Evolutionary conservation across 306 rosid genomes (phyloP).

Genomic region (Cicer cuneatum): DNA sequence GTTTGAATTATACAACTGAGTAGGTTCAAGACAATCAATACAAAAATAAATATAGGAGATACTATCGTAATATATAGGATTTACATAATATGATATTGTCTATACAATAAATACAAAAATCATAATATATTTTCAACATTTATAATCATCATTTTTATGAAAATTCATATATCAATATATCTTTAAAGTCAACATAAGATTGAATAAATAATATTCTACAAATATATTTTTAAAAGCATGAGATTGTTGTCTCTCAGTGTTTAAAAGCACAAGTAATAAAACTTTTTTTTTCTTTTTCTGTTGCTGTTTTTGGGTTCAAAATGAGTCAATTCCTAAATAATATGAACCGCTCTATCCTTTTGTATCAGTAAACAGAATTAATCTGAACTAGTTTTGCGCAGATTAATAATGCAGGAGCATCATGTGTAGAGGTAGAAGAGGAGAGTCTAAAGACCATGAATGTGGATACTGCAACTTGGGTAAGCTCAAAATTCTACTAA

Average conservation of each 20-base stretch:
- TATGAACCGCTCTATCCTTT: neutral
- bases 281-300: neutral
- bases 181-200: neutral
- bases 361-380: conserved; percentile 1
- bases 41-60: too few species aligned
- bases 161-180: neutral
- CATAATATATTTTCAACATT: too few species aligned
- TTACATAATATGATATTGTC: too few species aligned
- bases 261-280: neutral
- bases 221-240: neutral
- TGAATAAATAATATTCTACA: neutral
- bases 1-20: too few species aligned
- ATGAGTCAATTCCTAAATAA: neutral
- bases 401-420: conserved; percentile 33
- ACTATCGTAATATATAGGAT: too few species aligned
- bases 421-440: conserved; percentile 24
- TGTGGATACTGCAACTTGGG: conserved; percentile 23
- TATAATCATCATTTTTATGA: neutral
- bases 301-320: neutral
- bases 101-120: too few species aligned
- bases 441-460: conserved; percentile 13
- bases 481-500: neutral
- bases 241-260: neutral
- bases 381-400: neutral
- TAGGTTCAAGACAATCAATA: too few species aligned